Evolutionary conservation across 1,139 yeast genomes (phyloP), one percentile per base, ranked within the genome.

Genomic region (Debaryomyces coudertii): DNA sequence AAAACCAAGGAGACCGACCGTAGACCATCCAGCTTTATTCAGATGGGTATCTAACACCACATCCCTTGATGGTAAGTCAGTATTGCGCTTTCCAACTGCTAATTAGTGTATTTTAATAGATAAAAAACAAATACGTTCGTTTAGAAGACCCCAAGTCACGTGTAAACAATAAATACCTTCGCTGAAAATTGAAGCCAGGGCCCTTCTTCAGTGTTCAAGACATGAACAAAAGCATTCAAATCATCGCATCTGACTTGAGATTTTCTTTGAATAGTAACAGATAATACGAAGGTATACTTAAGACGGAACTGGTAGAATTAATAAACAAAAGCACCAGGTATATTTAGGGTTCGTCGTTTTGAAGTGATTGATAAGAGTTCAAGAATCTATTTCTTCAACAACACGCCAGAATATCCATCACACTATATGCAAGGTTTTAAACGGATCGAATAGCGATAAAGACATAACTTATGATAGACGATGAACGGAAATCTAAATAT

Each of bases 1-100:
- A 37, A 73, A 71, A 53, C 68, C 68, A 3, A 55, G 78, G 31
- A 54, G 73, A 54, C 79, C 68, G 52, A 63, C 43, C 61, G 56
- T 51, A 62, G 64, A 47, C 54, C 79, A 61, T 54, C 68, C 68
- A 11, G 73, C 61, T 5, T 55, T 69, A 15, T 42, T 58, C 29
- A 54, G 73, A 43, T 74, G 65, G 53, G 62, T 63, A 2, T 57
- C 44, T 40, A 62, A 57, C 46, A 55, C 52, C 12, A 52, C 58
- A 1, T 41, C 47, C 5, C 53, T 61, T 28, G 47, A 60, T 11
- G 65, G 64, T 2, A 57, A 56, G 46, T 52, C 63, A 6, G 45
- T 57, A 11, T 46, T 63, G 29, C 59, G 62, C 20, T 58, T 45
- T 42, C 59, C 61, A 36, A 42, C 46, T 15, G 36, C 36, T 28